Evolutionary conservation across 2,329 filamentous ascomycete genomes (phyloP), one percentile per base, ranked within the genome.

Genomic region (Pestalotiopsis fici): DNA sequence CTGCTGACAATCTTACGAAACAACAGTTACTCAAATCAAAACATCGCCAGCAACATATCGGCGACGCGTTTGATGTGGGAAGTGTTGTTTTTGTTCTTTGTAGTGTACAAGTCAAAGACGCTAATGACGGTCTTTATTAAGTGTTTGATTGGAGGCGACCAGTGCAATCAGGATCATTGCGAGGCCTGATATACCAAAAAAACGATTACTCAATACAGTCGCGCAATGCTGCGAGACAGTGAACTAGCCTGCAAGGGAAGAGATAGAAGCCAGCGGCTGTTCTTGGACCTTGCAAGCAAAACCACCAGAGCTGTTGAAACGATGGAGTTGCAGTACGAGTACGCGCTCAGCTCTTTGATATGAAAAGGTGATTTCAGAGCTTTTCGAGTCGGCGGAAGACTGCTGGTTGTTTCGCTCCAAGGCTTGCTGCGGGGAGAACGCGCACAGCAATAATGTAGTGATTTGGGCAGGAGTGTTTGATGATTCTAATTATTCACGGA

Each of bases 91-190:
- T 57, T 57, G 55, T 57, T 57, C 27, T 57, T 31, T 50, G 43
- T 50, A n/a, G 11, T 50, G 7, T 55, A 59, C 61, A 69, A 55
- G 59, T 65, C 57, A 67, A 63, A 65, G 64, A 64, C 61, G 67
- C 61, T 35, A 43, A 68, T 43, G 64, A 55, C 54, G 64, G 54
- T 56, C n/a, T 69, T 56, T 65, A 56, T 64, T 59, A 54, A 63
- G 61, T 28, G 37, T 62, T 67, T 47, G 64, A 65, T 18, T 50
- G 21, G 43, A 18, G n/a, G 18, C 43, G 18, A n/a, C n/a, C 18
- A n/a, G 43, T 50, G 43, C 15, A 23, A 62, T 60, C 59, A 50
- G 43, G 57, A 61, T 59, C 28, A 35, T 59, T 59, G 56, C 56
- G 56, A 59, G 15, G 27, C 15, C 56, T 25, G 23, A 50, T n/a